These are phyloP conservation scores for Entoloma clypeatum DNA, from an alignment of 1,284 basidiomycete species.

Conservation along the genomic window DNA sequence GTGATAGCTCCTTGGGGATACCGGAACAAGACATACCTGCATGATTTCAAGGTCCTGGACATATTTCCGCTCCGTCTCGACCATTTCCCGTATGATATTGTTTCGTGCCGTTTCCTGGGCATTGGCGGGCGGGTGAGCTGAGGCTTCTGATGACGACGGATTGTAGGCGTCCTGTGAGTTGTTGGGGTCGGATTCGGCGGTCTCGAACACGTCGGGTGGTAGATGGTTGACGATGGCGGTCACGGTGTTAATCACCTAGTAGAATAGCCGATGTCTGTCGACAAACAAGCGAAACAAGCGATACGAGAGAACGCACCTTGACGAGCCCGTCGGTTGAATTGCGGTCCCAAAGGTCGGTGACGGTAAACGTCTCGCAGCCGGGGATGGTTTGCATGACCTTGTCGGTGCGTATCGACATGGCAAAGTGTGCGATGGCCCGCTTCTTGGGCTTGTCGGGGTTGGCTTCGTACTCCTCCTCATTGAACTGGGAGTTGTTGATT, in stretches of 20 bases:
- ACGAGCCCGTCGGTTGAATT: constrained; percentile 93
- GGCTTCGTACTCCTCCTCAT: constrained; percentile 57
- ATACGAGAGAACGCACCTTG: constrained; percentile 59
- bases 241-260: constrained; percentile 87
- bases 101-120: constrained; percentile 67
- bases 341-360: constrained; percentile 86
- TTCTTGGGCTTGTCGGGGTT: constrained; percentile 77
- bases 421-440: constrained; percentile 74
- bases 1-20: constrained; percentile 2
- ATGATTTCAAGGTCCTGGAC: constrained; percentile 97
- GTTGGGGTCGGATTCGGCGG: constrained; percentile 55
- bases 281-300: constrained; percentile 2
- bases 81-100: constrained; percentile 82
- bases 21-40: constrained; percentile 57
- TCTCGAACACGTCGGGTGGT: constrained; percentile 71
- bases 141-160: constrained; percentile 45
- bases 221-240: constrained; percentile 82
- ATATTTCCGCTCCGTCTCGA: constrained; percentile 96
- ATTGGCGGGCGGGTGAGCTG: constrained; percentile 41
- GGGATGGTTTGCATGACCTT: constrained; percentile 48
- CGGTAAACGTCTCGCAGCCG: constrained; percentile 72
- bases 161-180: constrained; percentile 59
- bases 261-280: neutral
- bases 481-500: constrained; percentile 64
- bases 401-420: constrained; percentile 61